Evolutionary conservation across 108 stramenopile genomes (phyloP), one percentile per base, ranked within the genome.

Genomic region (Phaeodactylum tricornutum): DNA sequence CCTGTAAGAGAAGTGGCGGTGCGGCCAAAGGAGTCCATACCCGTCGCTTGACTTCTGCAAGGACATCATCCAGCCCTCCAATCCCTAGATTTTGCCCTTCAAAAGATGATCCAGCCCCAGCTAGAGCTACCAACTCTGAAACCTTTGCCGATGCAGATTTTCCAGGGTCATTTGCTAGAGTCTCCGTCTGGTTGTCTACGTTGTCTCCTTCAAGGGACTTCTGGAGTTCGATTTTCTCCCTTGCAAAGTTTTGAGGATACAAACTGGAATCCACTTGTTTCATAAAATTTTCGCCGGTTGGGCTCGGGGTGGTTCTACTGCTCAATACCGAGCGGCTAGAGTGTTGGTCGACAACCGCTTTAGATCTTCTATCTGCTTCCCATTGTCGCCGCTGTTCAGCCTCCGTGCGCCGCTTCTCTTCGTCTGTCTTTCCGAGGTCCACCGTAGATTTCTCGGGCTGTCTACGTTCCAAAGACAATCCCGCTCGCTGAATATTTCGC

Each of bases 11-110:
- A 1, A 64, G 41, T 9, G 92, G 82, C 17, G 92, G 92, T 16
- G 92, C 84, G 12, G 84, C 74, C 6, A 93, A 59, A 1, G 92
- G 92, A 24, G 75, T 81, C 83, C 82, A 93, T 1, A 93, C 74
- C 7, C 92, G 68, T 39, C 87, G 55, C 33, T 80, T 77, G 4
- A 93, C 69, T 36, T 82, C 65, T 12, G 71, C 58, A 15, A 88
- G 59, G 0, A 89, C 84, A 47, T 84, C 80, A 53, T 89, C 84
- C 21, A 93, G 61, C 24, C 92, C 92, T 16, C 92, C 87, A 36
- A 88, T 69, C 14, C 81, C 86, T 19, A 92, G 55, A 8, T 52
- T 58, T 43, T 69, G 60, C 14, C 87, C 87, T 0, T 69, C 62
- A 62, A 90, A 90, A 9, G 71, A 64, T n/a, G 56, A 22, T 36